phyloP scores from a whole-genome alignment of 169 alveolate genomes.

The Toxoplasma gondii region DNA sequence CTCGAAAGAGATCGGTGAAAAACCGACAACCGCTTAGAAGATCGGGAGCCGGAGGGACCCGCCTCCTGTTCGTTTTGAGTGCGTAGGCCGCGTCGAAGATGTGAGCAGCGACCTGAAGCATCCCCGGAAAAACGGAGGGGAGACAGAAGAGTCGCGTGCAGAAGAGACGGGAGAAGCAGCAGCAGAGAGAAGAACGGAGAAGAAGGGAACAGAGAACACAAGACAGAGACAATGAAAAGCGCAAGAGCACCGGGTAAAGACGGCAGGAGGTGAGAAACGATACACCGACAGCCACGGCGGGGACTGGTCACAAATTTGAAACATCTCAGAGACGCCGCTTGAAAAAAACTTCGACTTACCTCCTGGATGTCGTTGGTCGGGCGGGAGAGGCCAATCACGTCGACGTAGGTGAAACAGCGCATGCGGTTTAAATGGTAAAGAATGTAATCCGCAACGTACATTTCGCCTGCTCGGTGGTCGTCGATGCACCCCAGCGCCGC shows the following conservation, averaged over 20 bases:
- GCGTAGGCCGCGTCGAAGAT: background rate
- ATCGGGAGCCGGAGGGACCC: conserved; percentile 33
- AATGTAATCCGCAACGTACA: conserved; percentile 79
- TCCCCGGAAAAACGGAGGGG: background rate
- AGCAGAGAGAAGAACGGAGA: background rate
- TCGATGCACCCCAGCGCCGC: conserved; percentile 37
- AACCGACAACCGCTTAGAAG: conserved; percentile 38
- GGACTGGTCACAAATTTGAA: background rate
- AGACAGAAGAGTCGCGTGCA: background rate
- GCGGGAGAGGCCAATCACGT: conserved; percentile 74
- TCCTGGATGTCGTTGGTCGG: conserved; percentile 82
- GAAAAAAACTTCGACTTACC: background rate
- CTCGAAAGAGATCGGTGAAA: conserved; percentile 38
- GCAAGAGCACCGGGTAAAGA: no score
- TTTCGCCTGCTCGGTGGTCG: conserved; percentile 57
- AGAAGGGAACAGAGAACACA: background rate
- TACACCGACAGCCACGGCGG: no score
- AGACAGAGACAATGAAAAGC: no score
- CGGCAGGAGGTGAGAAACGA: no score
- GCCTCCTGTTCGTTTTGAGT: background rate
- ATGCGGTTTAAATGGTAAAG: conserved; percentile 78
- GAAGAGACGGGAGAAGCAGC: no score
- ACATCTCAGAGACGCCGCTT: background rate
- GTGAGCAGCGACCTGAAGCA: conserved; percentile 33
- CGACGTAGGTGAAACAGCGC: conserved; percentile 73